Percentiles rank a stretch among this genome's conserved stretches.
Evolutionary conservation across 495 filamentous ascomycete genomes (phyloP).

Genomic region (Penicillium steckii): DNA sequence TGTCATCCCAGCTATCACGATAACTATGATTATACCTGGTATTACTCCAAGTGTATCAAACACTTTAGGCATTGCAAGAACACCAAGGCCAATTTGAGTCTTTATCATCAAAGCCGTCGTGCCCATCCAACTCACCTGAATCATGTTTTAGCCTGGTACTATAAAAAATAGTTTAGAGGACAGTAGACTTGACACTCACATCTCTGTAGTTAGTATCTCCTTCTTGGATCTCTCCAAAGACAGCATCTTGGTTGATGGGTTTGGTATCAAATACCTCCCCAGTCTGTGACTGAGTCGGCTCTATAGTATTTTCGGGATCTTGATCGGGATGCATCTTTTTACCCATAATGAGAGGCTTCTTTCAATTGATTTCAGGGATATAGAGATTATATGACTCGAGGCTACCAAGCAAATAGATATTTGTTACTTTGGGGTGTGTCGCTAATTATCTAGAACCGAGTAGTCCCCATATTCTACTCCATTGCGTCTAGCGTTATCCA

Average conservation of each 20-base stretch:
- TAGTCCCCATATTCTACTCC: background rate
- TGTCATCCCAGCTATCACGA: slow-evolving; percentile 57
- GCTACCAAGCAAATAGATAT: background rate
- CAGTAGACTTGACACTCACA: background rate
- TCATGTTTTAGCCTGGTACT: background rate
- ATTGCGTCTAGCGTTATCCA: background rate
- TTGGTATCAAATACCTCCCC: slow-evolving; percentile 1
- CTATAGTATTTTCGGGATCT: background rate
- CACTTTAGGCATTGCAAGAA: slow-evolving; percentile 56
- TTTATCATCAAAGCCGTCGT: slow-evolving; percentile 37
- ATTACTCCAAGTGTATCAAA: slow-evolving; percentile 62
- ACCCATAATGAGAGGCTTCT: background rate
- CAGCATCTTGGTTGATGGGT: slow-evolving; percentile 3
- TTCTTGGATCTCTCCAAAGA: slow-evolving; percentile 9
- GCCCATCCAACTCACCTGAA: slow-evolving; percentile 32
- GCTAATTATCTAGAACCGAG: background rate
- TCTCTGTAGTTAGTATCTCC: slow-evolving; percentile 11
- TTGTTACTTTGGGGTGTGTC: background rate
- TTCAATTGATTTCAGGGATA: background rate
- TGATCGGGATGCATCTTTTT: background rate
- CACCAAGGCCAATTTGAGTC: slow-evolving; percentile 56
- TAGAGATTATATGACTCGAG: background rate
- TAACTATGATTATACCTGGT: slow-evolving; percentile 46
- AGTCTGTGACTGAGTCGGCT: background rate
- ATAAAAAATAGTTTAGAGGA: no score